A percentile compares a stretch with the other conserved stretches of the same genome.
Evolutionary conservation across 176 grass and related monocot genomes (phyloP).

Genomic region (Paspalum vaginatum): DNA sequence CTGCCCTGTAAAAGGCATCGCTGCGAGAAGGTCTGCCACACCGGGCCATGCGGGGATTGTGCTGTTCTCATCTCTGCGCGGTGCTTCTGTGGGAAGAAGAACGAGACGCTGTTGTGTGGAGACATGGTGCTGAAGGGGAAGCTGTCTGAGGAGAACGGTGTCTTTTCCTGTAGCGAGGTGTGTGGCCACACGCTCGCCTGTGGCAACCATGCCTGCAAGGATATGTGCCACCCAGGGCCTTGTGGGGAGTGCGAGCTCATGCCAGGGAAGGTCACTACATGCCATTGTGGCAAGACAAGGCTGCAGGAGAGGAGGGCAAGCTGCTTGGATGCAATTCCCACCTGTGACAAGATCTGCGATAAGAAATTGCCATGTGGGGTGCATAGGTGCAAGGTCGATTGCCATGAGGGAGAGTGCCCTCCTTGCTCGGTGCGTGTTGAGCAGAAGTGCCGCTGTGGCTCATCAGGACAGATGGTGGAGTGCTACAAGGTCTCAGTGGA

Average conservation of each 20-base stretch:
- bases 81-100: constrained; percentile 82
- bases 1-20: constrained; percentile 69
- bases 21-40: constrained; percentile 82
- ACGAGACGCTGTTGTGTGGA: constrained; percentile 72
- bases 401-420: constrained; percentile 74
- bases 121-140: constrained; percentile 72
- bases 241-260: constrained; percentile 73
- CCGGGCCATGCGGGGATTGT: constrained; percentile 66
- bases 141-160: constrained; percentile 49
- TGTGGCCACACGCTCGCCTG: constrained; percentile 58
- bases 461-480: constrained; percentile 63
- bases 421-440: constrained; percentile 72
- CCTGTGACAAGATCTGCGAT: constrained; percentile 70
- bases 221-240: constrained; percentile 76
- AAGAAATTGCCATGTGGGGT: constrained; percentile 69
- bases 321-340: constrained; percentile 81
- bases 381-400: constrained; percentile 77
- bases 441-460: constrained; percentile 82
- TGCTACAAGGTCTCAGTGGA: constrained; percentile 68
- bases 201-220: constrained; percentile 71
- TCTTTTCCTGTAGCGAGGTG: constrained; percentile 69
- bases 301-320: constrained; percentile 61
- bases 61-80: constrained; percentile 48
- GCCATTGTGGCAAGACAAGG: constrained; percentile 77
- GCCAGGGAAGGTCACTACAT: constrained; percentile 69